A percentile compares a stretch with the other conserved stretches of the same genome.
These are phyloP conservation scores for Chrysanthemum makinoi DNA, from an alignment of 129 eudicot genomes.

Conservation along the genomic window DNA sequence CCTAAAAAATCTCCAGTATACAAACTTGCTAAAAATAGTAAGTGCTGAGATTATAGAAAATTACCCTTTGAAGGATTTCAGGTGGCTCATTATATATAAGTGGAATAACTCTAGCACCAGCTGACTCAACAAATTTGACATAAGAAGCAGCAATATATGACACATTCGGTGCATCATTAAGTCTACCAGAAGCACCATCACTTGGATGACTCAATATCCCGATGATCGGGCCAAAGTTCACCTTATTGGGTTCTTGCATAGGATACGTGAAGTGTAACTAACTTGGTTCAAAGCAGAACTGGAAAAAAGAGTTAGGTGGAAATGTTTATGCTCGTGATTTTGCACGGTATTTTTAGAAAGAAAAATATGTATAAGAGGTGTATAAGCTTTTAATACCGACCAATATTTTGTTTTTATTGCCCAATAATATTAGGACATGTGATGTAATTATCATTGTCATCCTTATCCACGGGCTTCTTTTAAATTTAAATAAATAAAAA, in stretches of 20 bases:
- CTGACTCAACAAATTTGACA: slow-evolving; percentile 82
- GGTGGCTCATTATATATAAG: slow-evolving; percentile 62
- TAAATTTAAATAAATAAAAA: too few species aligned
- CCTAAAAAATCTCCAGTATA: too few species aligned
- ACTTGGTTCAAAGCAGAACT: too few species aligned
- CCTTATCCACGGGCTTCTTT: too few species aligned
- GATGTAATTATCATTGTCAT: too few species aligned
- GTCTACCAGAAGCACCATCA: slow-evolving; percentile 85
- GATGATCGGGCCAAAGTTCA: slow-evolving; percentile 78
- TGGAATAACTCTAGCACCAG: slow-evolving; percentile 94
- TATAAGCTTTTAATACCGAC: too few species aligned
- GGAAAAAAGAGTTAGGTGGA: not conserved
- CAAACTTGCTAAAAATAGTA: too few species aligned
- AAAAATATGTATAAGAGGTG: too few species aligned
- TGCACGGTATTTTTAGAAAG: too few species aligned
- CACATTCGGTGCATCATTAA: slow-evolving; percentile 45
- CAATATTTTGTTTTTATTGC: too few species aligned
- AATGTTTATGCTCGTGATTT: not conserved
- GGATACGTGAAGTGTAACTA: slow-evolving; percentile 27
- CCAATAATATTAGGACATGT: too few species aligned
- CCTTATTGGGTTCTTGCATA: slow-evolving; percentile 47
- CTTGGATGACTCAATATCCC: slow-evolving; percentile 82
- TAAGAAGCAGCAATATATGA: slow-evolving; percentile 86
- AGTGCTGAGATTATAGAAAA: not conserved
- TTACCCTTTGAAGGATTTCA: slow-evolving; percentile 49